Base-by-base conservation (phyloP, 1,139 yeast species). In the Hyphopichia fennica region DNA sequence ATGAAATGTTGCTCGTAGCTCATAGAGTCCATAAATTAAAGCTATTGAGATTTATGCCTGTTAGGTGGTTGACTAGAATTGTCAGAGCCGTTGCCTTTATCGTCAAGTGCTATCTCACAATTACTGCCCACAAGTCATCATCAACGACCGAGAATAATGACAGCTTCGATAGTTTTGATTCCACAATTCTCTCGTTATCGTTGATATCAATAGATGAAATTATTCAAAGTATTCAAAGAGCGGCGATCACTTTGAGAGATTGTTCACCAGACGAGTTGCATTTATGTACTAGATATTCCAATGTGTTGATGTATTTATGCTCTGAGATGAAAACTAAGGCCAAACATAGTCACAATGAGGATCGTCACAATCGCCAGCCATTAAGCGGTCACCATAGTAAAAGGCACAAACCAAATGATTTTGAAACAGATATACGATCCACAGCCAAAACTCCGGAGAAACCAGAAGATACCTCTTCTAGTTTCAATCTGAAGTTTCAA, bases 231-330 rank as follows among this genome's bases (percentile, higher is more conserved):
- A 82, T 90, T 43, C 86, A 83, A 52, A 75, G 77, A 40, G 87
- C 95, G 1, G 95, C 96, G 0, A 75, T 81, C 19, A 83, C 87
- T 1, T 65, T 90, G 34, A 68, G 89, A 42, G 95, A 87, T 51
- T 86, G 96, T 35, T 81, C 96, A 0, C 96, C 96, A 0, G 97
- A 90, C 63, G 95, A 87, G 50, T 69, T 90, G 37, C 97, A 90
- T 64, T 67, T 90, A 40, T 84, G 95, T 57, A 80, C 87, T 0
- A 67, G 95, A 46, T 87, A 89, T 58, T 87, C 96, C 11, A 84
- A 87, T 13, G 87, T 89, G 41, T 65, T 90, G 54, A 77, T 86
- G 81, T 87, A 82, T 54, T 69, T 89, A 41, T 87, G 89, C 50
- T 80, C 87, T 2, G 93, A 88, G 60, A 81, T 88, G 80, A 82